These are phyloP conservation scores for Salpingoeca rosetta DNA, from an alignment of 78 protist genomes.

Conservation along the genomic window DNA sequence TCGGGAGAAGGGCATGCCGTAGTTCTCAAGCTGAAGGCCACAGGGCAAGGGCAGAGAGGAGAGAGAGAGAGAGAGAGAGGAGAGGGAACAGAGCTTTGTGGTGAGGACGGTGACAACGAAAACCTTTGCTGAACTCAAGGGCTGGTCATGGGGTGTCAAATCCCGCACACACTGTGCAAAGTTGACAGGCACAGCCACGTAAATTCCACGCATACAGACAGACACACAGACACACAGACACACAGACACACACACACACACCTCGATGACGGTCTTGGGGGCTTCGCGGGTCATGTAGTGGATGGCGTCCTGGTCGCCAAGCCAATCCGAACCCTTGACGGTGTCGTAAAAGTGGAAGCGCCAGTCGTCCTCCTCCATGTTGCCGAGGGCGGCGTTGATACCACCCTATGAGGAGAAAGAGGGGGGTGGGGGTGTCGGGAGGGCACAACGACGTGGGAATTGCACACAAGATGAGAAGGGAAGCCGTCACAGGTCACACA, in stretches of 20 bases:
- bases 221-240: too few species aligned
- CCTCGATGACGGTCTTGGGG: constrained; percentile 80
- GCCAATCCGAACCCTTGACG: constrained; percentile 91
- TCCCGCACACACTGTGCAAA: neutral
- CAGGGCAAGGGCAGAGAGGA: constrained; percentile 42
- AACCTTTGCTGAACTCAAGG: too few species aligned
- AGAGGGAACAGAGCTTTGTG: neutral
- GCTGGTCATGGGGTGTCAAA: too few species aligned
- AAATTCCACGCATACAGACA: neutral
- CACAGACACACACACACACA: neutral
- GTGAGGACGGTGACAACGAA: neutral
- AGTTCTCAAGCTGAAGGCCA: constrained; percentile 88
- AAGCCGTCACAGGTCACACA: neutral
- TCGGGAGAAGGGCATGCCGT: constrained; percentile 96
- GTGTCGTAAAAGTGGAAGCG: constrained; percentile 98
- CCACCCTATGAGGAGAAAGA: constrained; percentile 95
- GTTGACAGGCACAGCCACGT: neutral
- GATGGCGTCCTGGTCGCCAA: constrained; percentile 86
- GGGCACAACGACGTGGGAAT: neutral
- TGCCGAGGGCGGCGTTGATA: constrained; percentile 97
- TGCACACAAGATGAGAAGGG: neutral
- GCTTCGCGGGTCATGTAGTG: constrained; percentile 97
- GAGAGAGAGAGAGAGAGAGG: neutral
- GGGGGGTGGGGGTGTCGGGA: too few species aligned
- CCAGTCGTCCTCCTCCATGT: constrained; percentile 95